Conservation (phyloP, 768 basidiomycete species). For the Podaxis sp. region DNA sequence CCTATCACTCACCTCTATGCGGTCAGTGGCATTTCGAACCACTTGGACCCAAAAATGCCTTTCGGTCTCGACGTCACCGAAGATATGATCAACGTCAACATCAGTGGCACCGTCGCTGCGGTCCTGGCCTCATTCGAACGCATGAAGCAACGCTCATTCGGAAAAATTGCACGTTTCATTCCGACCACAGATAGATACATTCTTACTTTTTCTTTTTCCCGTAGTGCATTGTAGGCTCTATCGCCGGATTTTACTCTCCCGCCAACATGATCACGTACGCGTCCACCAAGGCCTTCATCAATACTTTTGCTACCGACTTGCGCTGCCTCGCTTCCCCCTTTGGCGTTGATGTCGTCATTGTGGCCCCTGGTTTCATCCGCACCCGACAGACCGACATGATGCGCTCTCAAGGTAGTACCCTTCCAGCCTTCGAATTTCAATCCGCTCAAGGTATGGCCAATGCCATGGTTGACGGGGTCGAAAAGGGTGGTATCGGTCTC, state of each 20-base stretch:
- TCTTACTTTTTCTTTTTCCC: background rate
- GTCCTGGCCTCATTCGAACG: constrained; percentile 28
- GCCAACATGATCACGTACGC: constrained; percentile 33
- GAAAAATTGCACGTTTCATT: background rate
- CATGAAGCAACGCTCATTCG: constrained; percentile 25
- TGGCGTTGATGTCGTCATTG: constrained; percentile 27
- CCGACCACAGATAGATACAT: background rate
- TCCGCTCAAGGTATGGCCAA: constrained; percentile 24
- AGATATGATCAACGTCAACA: constrained; percentile 30
- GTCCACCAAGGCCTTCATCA: constrained; percentile 31
- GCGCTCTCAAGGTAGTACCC: constrained; percentile 24
- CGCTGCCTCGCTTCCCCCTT: constrained; percentile 26
- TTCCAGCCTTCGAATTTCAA: constrained; percentile 21
- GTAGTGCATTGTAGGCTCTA: constrained; percentile 31
- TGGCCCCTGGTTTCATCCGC: constrained; percentile 29
- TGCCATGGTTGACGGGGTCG: constrained; percentile 26
- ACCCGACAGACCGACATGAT: constrained; percentile 28
- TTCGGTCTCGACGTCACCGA: constrained; percentile 25
- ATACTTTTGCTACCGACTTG: constrained; percentile 29
- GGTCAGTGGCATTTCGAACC: constrained; percentile 27
- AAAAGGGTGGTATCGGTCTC: constrained; percentile 26
- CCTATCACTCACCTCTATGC: constrained; percentile 34
- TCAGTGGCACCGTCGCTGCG: constrained; percentile 26
- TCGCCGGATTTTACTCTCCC: constrained; percentile 27
- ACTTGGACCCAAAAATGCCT: constrained; percentile 19